Evolutionary conservation across 257 asterid genomes (phyloP), one percentile per base, ranked within the genome.

Genomic region (Anisodus tanguticus): DNA sequence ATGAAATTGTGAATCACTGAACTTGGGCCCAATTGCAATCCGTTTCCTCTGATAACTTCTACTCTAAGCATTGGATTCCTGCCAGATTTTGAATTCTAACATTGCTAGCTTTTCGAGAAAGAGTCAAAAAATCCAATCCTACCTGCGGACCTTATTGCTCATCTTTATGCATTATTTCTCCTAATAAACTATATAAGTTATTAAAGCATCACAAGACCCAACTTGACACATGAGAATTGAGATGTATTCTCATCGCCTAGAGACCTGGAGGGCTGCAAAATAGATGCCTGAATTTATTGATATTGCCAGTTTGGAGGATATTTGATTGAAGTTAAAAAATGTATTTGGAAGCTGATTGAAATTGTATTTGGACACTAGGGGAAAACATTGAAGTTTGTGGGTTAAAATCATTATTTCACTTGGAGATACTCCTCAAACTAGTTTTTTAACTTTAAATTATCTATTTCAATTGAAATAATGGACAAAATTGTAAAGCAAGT

Each of bases 11-110:
- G 63, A 47, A 26, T 76, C 8, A 15, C 62, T 49, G 22, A 76
- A 76, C 81, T 49, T 12, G 81, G 17, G 63, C 81, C 22, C 54
- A 76, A n/a, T 5, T 26, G 22, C 43, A 53, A 76, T 76, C 63
- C 26, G 1, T 13, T 7, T 10, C 47, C 45, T 9, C 81, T 49
- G 60, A 74, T 60, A 74, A 74, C 60, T 53, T 26, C 11, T 26
- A 76, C 22, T 51, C 63, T 76, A 26, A 26, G 47, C 63, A 35
- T 31, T 76, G 45, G 4, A 43, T 26, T 76, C n/a, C 63, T 51
- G 10, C 62, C 81, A 22, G 3, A 76, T 76, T 76, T 26, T 26
- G 63, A 47, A 76, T 51, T 12, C 45, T 26, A 76, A 76, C 22
- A n/a, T 76, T 8, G 0, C 12, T 22, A 76, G 63, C 81, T 49